A percentile compares a stretch with the other conserved stretches of the same genome.
phyloP scores from a whole-genome alignment of 2,329 filamentous ascomycete genomes.

The Aspergillus calidoustus region DNA sequence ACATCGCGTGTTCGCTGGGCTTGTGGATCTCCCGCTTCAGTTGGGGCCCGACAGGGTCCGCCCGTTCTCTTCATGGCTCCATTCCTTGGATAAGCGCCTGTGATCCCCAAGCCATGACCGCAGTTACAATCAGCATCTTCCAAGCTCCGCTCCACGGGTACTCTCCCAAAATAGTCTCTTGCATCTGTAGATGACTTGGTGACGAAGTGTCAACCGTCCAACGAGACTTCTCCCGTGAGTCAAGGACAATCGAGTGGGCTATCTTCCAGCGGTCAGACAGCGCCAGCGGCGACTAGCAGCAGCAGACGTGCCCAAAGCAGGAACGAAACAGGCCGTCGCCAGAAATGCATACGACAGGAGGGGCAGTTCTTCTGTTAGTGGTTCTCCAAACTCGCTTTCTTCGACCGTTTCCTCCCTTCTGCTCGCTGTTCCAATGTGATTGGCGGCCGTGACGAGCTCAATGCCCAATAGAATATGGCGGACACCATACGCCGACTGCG shows the following conservation, averaged over 20 bases:
- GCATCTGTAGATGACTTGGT: conserved; percentile 4
- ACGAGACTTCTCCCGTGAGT: conserved; percentile 17
- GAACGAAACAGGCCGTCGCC: conserved; percentile 21
- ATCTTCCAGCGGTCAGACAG: conserved; percentile 29
- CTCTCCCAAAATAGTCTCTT: conserved; percentile 12
- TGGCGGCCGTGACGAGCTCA: conserved; percentile 14
- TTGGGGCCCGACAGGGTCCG: conserved; percentile 16
- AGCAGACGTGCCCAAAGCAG: conserved; percentile 36
- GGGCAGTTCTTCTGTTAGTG: conserved; percentile 17
- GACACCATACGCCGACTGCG: background rate
- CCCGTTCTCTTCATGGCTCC: background rate
- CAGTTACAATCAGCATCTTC: conserved; percentile 1
- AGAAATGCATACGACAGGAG: conserved; percentile 14
- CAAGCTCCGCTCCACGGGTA: background rate
- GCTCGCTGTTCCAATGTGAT: conserved; percentile 24
- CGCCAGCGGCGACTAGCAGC: conserved; percentile 28
- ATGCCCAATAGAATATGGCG: background rate
- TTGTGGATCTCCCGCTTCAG: conserved; percentile 30
- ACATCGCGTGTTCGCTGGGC: conserved; percentile 17
- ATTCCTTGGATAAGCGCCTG: background rate
- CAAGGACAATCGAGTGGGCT: conserved; percentile 19
- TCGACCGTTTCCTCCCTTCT: conserved; percentile 13
- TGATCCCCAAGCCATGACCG: conserved; percentile 3
- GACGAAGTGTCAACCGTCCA: conserved; percentile 1
- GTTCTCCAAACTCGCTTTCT: conserved; percentile 13